phyloP scores from a whole-genome alignment of 2,329 filamentous ascomycete genomes.

The Aspergillus sp. region DNA sequence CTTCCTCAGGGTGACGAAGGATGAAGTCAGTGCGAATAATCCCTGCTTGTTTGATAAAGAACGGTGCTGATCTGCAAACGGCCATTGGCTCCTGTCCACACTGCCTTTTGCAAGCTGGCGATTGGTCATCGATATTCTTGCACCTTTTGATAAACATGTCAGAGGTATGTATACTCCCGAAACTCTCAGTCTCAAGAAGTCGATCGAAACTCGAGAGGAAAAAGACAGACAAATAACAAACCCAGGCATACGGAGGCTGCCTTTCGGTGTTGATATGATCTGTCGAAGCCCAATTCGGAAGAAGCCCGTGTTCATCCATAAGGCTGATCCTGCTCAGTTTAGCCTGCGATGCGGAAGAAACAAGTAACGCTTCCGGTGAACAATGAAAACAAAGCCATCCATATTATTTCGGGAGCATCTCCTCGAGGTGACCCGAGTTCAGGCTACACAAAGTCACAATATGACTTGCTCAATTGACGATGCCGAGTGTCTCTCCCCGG shows the following conservation, averaged over 20 bases:
- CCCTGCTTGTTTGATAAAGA: slow-evolving; percentile 27
- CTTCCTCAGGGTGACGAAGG: not conserved
- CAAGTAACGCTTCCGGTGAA: not conserved
- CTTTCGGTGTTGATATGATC: not conserved
- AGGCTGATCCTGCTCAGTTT: not conserved
- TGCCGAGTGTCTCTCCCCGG: not conserved
- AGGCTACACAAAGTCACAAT: not conserved
- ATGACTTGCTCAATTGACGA: not conserved
- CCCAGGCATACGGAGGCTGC: not conserved
- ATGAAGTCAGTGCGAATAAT: slow-evolving; percentile 2
- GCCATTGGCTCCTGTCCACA: slow-evolving; percentile 17
- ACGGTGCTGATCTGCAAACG: slow-evolving; percentile 23
- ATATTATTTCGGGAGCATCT: not conserved
- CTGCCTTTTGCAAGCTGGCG: not conserved
- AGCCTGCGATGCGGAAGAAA: not conserved
- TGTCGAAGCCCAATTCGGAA: not conserved
- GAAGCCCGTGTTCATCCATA: not conserved
- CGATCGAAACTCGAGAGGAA: not conserved
- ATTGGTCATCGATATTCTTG: not conserved
- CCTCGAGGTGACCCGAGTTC: not conserved
- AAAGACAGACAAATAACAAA: not conserved
- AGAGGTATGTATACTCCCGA: not conserved
- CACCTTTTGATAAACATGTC: not conserved
- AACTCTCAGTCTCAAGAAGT: not conserved
- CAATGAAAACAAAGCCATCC: not conserved